Evolutionary conservation across 768 basidiomycete species (phyloP), one percentile per base, ranked within the genome.

Genomic region (Pulveroboletus ravenelii): DNA sequence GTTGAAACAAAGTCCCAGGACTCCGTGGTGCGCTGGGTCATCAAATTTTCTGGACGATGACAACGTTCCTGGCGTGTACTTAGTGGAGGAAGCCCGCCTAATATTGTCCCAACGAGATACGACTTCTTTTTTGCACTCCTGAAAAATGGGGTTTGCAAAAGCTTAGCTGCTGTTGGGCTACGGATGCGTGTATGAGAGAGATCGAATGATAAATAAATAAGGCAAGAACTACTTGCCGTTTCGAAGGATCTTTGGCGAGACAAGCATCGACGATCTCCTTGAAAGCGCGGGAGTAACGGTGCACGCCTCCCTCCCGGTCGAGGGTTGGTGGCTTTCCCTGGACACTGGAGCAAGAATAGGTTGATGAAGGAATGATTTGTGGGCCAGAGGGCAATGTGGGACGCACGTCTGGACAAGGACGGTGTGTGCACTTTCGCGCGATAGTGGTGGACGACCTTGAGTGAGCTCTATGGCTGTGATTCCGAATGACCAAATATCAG

Each of bases 401-500:
- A 67, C 74, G 52, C 53, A 85, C 84, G 83, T 93, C 65, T 84
- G 83, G 40, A 90, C 70, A 17, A 96, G 74, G 7, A 93, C 86
- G 45, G 75, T 73, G 47, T 86, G 80, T 2, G 91, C 79, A 8
- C 84, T 75, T 60, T 89, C 85, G 54, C 85, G 78, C 14, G 86
- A 87, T 51, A 83, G 74, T n/a, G 94, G 94, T 2, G 93, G 89
- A 6, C 85, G 81, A 0, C 94, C 94, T 61, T 90, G 85, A 0
- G 89, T 78, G 30, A 97, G 75, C 65, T 96, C 94, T 41, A 96
- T 71, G 14, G 93, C 87, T n/a, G 93, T 95, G 51, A 97, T 93
- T 12, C 91, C 94, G 65, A 96, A 89, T 51, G 89, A 93, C 93
- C 93, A 97, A 51, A 97, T 93, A 63, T 97, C 94, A 17, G 91